Conservation (phyloP, 208 protist species). For the Leishmania braziliensis region DNA sequence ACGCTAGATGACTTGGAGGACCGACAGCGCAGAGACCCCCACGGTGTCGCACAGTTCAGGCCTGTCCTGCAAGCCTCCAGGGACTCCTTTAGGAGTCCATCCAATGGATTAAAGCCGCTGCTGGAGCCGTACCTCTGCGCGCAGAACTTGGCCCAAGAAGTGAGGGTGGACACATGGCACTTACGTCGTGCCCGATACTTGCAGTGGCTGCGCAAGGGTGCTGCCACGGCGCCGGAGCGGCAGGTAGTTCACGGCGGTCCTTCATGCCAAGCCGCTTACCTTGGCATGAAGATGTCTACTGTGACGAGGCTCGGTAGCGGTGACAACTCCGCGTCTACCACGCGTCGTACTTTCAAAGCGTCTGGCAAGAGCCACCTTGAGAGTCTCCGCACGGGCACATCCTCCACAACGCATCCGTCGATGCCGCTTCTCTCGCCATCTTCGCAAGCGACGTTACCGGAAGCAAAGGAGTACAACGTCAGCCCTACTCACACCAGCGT, state of each 20-base stretch:
- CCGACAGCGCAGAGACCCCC: not conserved
- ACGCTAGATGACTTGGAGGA: conserved; percentile 13
- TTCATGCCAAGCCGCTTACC: not conserved
- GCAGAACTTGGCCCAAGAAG: conserved; percentile 13
- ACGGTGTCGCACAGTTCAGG: conserved; percentile 19
- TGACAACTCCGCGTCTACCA: not conserved
- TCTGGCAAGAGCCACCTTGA: not conserved
- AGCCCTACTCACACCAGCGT: not conserved
- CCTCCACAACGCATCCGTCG: not conserved
- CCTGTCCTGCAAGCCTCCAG: not conserved
- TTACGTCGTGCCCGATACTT: conserved; percentile 22
- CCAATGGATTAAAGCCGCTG: conserved; percentile 8
- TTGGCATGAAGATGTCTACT: not conserved
- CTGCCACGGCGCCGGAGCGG: not conserved
- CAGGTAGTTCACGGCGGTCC: too few species aligned
- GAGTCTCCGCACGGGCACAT: not conserved
- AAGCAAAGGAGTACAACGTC: not conserved
- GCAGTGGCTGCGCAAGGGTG: conserved; percentile 26
- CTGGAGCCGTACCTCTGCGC: conserved; percentile 23
- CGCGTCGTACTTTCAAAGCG: not conserved
- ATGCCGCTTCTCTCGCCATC: not conserved
- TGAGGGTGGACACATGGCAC: conserved; percentile 22
- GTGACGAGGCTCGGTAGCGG: not conserved
- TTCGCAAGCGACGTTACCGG: not conserved
- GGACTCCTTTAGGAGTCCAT: not conserved